Conservation (phyloP, 2,329 filamentous ascomycete species). For the Diaporthe humulicola region DNA sequence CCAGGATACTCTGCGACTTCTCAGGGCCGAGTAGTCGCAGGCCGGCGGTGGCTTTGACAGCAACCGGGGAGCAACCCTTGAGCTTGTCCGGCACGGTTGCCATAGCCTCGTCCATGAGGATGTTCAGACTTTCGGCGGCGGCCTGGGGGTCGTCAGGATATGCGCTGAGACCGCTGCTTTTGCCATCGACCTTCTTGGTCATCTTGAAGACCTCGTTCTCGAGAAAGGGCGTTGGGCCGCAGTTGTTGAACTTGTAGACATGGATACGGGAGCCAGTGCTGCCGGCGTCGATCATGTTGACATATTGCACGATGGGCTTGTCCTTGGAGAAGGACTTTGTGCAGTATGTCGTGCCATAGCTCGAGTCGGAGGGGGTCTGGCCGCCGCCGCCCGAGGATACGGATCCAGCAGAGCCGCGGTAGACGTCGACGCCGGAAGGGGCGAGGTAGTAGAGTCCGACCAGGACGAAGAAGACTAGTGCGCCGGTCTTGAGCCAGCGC, state of each 20-base stretch:
- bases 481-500: slow-evolving; percentile 75
- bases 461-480: slow-evolving; percentile 71
- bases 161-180: slow-evolving; percentile 78
- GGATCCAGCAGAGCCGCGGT: slow-evolving; percentile 51
- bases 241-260: slow-evolving; percentile 99
- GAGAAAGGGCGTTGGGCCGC: slow-evolving; percentile 92
- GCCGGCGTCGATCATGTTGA: slow-evolving; percentile 98
- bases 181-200: slow-evolving; percentile 86
- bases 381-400: slow-evolving; percentile 52
- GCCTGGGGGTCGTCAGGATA: slow-evolving; percentile 88
- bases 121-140: slow-evolving; percentile 90
- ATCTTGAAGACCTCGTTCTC: slow-evolving; percentile 94
- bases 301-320: slow-evolving; percentile 97
- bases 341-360: slow-evolving; percentile 80
- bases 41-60: slow-evolving; percentile 98
- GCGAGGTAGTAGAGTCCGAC: slow-evolving; percentile 75
- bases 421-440: slow-evolving; percentile 68
- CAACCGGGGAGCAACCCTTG: slow-evolving; percentile 91
- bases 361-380: slow-evolving; percentile 70
- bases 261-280: slow-evolving; percentile 98
- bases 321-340: slow-evolving; percentile 85
- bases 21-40: slow-evolving; percentile 87
- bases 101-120: slow-evolving; percentile 88
- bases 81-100: slow-evolving; percentile 87
- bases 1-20: slow-evolving; percentile 85